Evolutionary conservation across 257 asterid genomes (phyloP), one percentile per base, ranked within the genome.

Genomic region (Rehmannia glutinosa): DNA sequence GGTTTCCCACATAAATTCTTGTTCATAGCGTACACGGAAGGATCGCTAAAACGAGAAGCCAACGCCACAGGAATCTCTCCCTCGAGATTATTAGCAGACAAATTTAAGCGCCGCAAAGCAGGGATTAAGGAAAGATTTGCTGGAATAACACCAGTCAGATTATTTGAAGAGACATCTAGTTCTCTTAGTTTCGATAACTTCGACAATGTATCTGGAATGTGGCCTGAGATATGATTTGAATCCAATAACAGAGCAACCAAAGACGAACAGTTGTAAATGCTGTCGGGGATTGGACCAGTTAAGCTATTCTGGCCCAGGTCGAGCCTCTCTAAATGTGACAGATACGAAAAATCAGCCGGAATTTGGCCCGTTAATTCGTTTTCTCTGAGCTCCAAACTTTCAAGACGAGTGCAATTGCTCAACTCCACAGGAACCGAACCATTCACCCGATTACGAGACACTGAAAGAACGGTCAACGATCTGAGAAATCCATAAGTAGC

Each of bases 11-110:
- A 90, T 36, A 90, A 71, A 38, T 81, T 73, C 51, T 58, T 64
- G 16, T 90, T 86, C 88, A 68, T 74, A 1, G 69, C 82, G 73
- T 77, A 90, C 10, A 73, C 73, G 12, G 92, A 85, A 60, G 96
- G 82, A 55, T 90, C 88, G 27, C 72, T 62, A 68, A 90, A 93
- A 51, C 84, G 87, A 28, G 87, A 65, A 49, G 89, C 83, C 64
- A 93, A 65, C 0, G 82, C 63, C 55, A 39, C 80, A 1, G 99
- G 96, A 60, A 90, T 90, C 81, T 84, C 81, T 23, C 99, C 99
- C 53, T 79, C 82, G 2, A 93, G 86, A 65, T 81, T 59, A 68
- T 92, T 90, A 21, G 66, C 56, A 1, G 97, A 90, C 49, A 87
- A 45, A 74, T 90, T 90, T 39, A 87, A 58, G 56, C 45, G 71